These are phyloP conservation scores for Serpula lacrymans DNA, from an alignment of 768 basidiomycete genomes.

Conservation along the genomic window DNA sequence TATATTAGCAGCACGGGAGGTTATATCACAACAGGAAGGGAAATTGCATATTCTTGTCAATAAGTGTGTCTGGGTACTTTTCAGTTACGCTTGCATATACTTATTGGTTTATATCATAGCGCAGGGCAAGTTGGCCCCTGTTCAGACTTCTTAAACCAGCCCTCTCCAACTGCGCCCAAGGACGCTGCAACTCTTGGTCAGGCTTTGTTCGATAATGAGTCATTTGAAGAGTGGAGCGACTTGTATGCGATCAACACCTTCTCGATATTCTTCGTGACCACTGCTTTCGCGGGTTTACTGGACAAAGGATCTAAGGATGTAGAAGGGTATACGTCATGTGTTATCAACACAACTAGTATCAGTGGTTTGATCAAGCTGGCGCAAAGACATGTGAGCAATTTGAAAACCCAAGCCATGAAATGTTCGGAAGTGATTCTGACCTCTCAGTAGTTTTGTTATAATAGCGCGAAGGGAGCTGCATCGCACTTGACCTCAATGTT, in stretches of 20 bases:
- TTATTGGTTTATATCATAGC: slow-evolving; percentile 32
- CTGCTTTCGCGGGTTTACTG: slow-evolving; percentile 72
- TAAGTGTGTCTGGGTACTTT: slow-evolving; percentile 48
- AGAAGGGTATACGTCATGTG: slow-evolving; percentile 54
- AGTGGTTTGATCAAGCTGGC: slow-evolving; percentile 69
- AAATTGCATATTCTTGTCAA: slow-evolving; percentile 78
- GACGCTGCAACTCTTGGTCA: slow-evolving; percentile 62
- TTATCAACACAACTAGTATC: slow-evolving; percentile 78
- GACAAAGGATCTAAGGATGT: slow-evolving; percentile 65
- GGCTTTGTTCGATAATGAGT: slow-evolving; percentile 69
- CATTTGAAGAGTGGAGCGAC: slow-evolving; percentile 58
- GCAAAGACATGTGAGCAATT: slow-evolving; percentile 69
- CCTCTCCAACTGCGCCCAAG: slow-evolving; percentile 54
- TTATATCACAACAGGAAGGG: slow-evolving; percentile 58
- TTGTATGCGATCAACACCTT: slow-evolving; percentile 68
- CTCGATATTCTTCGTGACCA: slow-evolving; percentile 75
- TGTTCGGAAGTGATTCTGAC: too few relatives aligned
- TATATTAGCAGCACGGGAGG: slow-evolving; percentile 37
- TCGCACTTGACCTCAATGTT: slow-evolving; percentile 76
- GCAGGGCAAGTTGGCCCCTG: slow-evolving; percentile 72
- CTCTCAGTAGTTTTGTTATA: slow-evolving; percentile 66
- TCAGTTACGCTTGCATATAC: slow-evolving; percentile 1
- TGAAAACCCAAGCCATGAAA: too few relatives aligned
- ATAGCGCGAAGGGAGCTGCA: slow-evolving; percentile 75
- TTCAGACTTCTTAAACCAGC: slow-evolving; percentile 55